phyloP scores from a whole-genome alignment of 805 yeast genomes.

The Monosporozyma aerobia region DNA sequence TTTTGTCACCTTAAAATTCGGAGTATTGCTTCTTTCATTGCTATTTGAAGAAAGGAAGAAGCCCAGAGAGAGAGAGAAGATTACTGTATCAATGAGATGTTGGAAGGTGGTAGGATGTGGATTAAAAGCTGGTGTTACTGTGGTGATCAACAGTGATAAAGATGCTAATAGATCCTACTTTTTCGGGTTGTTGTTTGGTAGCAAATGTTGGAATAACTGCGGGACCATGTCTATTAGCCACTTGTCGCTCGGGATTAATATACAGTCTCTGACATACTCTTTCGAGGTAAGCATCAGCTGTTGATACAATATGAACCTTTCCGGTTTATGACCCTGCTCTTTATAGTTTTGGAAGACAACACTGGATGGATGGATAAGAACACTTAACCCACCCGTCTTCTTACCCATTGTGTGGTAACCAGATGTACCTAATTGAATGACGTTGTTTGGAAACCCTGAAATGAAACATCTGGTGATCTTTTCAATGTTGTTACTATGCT shows the following conservation, averaged over 20 bases:
- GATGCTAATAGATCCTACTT: not conserved
- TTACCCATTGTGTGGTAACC: slow-evolving; percentile 27
- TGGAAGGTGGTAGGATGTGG: not conserved
- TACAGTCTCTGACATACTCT: slow-evolving; percentile 80
- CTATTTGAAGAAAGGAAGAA: too few relatives aligned
- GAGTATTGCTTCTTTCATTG: not conserved
- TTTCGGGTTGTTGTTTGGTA: not conserved
- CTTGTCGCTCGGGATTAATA: slow-evolving; percentile 55
- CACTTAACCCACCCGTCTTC: slow-evolving; percentile 55
- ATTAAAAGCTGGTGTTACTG: not conserved
- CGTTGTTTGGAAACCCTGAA: slow-evolving; percentile 28
- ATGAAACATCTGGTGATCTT: slow-evolving; percentile 15
- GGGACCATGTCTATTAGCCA: slow-evolving; percentile 75
- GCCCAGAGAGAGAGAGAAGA: not conserved
- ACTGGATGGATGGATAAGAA: slow-evolving; percentile 80
- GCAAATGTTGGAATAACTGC: slow-evolving; percentile 32
- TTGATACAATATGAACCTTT: slow-evolving; percentile 66
- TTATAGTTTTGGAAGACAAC: slow-evolving; percentile 37
- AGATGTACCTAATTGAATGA: slow-evolving; percentile 21
- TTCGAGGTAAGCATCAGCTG: slow-evolving; percentile 77
- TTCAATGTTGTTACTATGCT: slow-evolving; percentile 6
- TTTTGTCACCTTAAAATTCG: not conserved
- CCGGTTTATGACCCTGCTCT: slow-evolving; percentile 53
- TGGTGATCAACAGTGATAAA: not conserved
- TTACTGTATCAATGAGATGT: not conserved